phyloP scores from a whole-genome alignment of 805 yeast genomes.

The Kodamaea fukazawae region DNA sequence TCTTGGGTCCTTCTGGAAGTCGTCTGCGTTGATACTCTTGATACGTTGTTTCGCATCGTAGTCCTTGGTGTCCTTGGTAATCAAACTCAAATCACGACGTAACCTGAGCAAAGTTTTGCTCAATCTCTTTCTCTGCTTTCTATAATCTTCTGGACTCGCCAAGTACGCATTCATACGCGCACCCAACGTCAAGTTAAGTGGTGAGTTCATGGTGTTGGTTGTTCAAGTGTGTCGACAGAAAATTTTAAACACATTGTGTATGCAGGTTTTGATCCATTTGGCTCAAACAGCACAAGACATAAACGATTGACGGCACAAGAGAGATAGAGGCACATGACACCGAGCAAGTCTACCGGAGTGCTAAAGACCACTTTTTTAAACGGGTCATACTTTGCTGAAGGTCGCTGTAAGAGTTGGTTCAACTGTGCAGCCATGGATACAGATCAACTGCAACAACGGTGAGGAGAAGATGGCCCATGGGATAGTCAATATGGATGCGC shows the following conservation, averaged over 20 bases:
- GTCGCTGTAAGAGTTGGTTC: too few relatives aligned
- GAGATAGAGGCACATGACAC: too few relatives aligned
- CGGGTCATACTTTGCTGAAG: too few relatives aligned
- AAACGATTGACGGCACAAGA: too few relatives aligned
- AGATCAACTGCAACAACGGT: too few relatives aligned
- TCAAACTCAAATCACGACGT: constrained; percentile 62
- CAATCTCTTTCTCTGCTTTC: constrained; percentile 61
- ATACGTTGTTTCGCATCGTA: constrained; percentile 50
- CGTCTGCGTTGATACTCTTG: constrained; percentile 44
- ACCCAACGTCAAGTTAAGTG: constrained; percentile 47
- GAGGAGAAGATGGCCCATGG: too few relatives aligned
- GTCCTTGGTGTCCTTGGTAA: constrained; percentile 64
- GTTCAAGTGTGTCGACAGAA: constrained; percentile 1
- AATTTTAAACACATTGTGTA: neutral
- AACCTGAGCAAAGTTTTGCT: constrained; percentile 59
- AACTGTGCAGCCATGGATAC: too few relatives aligned
- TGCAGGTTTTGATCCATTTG: too few relatives aligned
- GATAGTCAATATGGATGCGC: too few relatives aligned
- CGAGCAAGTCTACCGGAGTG: neutral
- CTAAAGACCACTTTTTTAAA: neutral
- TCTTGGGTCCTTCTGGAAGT: constrained; percentile 48
- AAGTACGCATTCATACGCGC: constrained; percentile 62
- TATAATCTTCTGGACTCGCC: constrained; percentile 66
- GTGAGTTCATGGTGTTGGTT: constrained; percentile 38
- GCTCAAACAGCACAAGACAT: too few relatives aligned